Percentiles rank a stretch among this genome's conserved stretches.
Evolutionary conservation across 345 rosid genomes (phyloP).

Genomic region (Dovyalis caffra): DNA sequence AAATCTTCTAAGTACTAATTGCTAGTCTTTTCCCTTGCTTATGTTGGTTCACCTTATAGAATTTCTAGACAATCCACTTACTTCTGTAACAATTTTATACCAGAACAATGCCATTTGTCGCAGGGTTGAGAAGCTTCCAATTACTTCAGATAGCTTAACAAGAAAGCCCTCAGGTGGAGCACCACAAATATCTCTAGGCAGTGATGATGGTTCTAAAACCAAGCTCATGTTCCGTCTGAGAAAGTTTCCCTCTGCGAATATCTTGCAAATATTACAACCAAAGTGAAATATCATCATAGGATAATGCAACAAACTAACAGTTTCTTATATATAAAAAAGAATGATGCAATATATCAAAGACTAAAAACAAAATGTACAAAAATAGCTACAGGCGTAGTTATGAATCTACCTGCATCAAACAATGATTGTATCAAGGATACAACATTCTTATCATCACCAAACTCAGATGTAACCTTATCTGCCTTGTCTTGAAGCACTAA

Average conservation of each 20-base stretch:
- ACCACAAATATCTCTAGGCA: constrained; percentile 78
- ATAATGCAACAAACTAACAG: constrained; percentile 18
- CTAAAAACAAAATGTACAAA: neutral
- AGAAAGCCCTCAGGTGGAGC: constrained; percentile 77
- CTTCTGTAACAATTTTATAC: constrained; percentile 78
- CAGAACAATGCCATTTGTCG: constrained; percentile 81
- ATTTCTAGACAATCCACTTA: constrained; percentile 41
- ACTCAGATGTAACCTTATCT: constrained; percentile 55
- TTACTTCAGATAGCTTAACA: constrained; percentile 85
- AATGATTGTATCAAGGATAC: constrained; percentile 48
- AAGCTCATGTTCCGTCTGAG: constrained; percentile 64
- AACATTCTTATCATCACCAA: constrained; percentile 67
- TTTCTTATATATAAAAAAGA: too few species aligned
- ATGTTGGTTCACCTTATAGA: constrained; percentile 7
- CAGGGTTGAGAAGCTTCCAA: constrained; percentile 80
- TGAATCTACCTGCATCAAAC: constrained; percentile 66
- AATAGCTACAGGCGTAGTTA: too few species aligned
- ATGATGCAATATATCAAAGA: too few species aligned
- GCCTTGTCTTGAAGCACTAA: constrained; percentile 93
- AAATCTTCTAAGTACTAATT: too few species aligned
- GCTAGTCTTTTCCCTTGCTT: too few species aligned
- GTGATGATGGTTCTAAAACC: constrained; percentile 47
- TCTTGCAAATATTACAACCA: constrained; percentile 70
- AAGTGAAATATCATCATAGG: constrained; percentile 55
- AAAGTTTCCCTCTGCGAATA: constrained; percentile 72